Evolutionary conservation across 805 yeast species (phyloP), one percentile per base, ranked within the genome.

Genomic region (Jamesozyma lodderae): DNA sequence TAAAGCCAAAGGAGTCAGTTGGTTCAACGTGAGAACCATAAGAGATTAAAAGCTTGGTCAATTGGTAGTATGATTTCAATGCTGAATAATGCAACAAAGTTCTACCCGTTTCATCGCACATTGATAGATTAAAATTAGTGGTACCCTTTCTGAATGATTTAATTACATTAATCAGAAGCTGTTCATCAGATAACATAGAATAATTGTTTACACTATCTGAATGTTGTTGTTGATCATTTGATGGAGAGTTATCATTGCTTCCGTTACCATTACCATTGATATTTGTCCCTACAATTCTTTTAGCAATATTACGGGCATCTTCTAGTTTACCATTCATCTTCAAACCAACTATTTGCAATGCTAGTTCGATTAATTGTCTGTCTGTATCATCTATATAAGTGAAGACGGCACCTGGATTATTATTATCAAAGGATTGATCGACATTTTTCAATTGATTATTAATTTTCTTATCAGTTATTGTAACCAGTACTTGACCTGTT

Each of bases 341-440:
- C 60, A 87, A 68, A 1, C 97, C 97, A 30, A 90, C 95, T 49
- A 90, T 90, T 55, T 90, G 96, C 48, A 90, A 67, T 1, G 98
- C 97, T 45, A 90, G 67, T 62, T 90, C 97, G 55, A 88, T 83
- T 55, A 90, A 70, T 59, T 88, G 95, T 45, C 88, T 72, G 59
- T 90, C 98, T 6, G 95, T 82, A 55, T 90, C 97, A 63, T 90
- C 96, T 33, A 85, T 72, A 52, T 90, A 90, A 0, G 96, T 86
- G 62, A 90, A 90, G 1, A 82, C 69, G 53, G 61, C 54, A 23
- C 60, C 59, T 6, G 33, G n/a, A 16, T 38, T 34, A 8, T 9
- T 27, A 17, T 7, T 4, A 31, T 16, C 50, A 44, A 32, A 17
- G 13, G 24, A 20, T 6, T 6, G 5, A 9, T 9, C 9, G n/a